These are phyloP conservation scores for Pichia sp. DNA, from an alignment of 1,139 yeast species.

Conservation along the genomic window DNA sequence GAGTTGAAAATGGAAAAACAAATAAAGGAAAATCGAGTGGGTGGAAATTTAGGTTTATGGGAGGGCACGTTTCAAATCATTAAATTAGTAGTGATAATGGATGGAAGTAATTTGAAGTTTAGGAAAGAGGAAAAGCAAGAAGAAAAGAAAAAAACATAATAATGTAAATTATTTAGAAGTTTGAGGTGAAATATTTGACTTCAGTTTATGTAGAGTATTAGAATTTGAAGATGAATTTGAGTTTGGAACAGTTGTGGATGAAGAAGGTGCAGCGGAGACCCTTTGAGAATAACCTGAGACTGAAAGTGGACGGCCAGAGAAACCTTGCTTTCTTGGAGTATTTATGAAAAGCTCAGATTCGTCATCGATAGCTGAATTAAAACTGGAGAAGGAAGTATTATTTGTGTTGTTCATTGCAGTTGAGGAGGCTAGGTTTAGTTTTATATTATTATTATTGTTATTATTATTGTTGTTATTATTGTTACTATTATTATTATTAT, in stretches of 20 bases:
- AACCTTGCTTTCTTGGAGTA: slow-evolving; percentile 4
- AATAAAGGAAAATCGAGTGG: not conserved
- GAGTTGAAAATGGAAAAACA: not conserved
- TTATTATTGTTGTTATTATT: not conserved
- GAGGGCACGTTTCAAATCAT: too few species aligned
- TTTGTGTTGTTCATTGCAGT: not conserved
- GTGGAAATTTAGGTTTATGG: too few species aligned
- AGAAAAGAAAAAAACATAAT: not conserved
- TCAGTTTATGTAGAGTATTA: slow-evolving; percentile 2
- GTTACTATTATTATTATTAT: not conserved
- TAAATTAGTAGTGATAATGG: too few species aligned
- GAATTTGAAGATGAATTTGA: slow-evolving; percentile 1
- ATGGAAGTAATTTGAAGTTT: not conserved
- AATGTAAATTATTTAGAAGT: not conserved
- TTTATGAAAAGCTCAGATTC: slow-evolving; percentile 4
- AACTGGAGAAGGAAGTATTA: not conserved
- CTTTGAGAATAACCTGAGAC: slow-evolving; percentile 9
- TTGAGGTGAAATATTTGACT: not conserved
- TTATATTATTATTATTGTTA: not conserved
- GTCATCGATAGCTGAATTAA: not conserved
- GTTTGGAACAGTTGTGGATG: not conserved
- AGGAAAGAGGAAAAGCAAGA: not conserved
- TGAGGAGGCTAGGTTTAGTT: not conserved
- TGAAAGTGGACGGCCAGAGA: slow-evolving; percentile 6
- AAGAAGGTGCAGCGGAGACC: slow-evolving; percentile 4